Conservation (phyloP, 1,139 yeast species). For the Tardiomyces depauwii region DNA sequence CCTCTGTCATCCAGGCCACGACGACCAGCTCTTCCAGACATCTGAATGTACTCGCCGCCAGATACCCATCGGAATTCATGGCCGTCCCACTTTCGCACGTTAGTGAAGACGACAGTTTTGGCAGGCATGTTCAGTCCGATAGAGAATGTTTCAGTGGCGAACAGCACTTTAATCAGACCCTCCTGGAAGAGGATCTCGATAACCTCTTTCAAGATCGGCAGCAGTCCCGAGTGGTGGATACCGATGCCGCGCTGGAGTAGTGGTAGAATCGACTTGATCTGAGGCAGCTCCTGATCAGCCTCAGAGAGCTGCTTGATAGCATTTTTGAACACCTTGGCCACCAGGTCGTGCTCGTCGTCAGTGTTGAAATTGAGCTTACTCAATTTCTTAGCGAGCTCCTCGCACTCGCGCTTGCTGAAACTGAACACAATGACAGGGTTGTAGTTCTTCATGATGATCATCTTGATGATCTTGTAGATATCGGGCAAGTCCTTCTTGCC, state of each 20-base stretch:
- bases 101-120: conserved; percentile 93
- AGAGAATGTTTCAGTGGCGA: conserved; percentile 97
- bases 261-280: conserved; percentile 83
- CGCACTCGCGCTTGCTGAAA: conserved; percentile 94
- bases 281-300: conserved; percentile 85
- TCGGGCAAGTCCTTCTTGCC: conserved; percentile 69
- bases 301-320: conserved; percentile 85
- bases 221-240: conserved; percentile 92
- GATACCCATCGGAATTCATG: conserved; percentile 96
- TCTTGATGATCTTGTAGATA: conserved; percentile 90
- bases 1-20: conserved; percentile 99
- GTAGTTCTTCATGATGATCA: conserved; percentile 92
- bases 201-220: conserved; percentile 92
- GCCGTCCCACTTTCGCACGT: conserved; percentile 98
- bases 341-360: conserved; percentile 83
- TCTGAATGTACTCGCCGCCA: conserved; percentile 98
- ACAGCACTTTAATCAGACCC: conserved; percentile 84
- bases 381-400: conserved; percentile 86
- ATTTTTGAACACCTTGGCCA: conserved; percentile 77
- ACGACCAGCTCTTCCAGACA: conserved; percentile 99
- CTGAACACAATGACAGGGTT: conserved; percentile 98
- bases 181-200: conserved; percentile 96
- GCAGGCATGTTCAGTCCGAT: conserved; percentile 98
- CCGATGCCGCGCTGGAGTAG: conserved; percentile 91
- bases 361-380: conserved; percentile 87